phyloP scores from a whole-genome alignment of 306 rosid genomes.

The Bauhinia variegata region DNA sequence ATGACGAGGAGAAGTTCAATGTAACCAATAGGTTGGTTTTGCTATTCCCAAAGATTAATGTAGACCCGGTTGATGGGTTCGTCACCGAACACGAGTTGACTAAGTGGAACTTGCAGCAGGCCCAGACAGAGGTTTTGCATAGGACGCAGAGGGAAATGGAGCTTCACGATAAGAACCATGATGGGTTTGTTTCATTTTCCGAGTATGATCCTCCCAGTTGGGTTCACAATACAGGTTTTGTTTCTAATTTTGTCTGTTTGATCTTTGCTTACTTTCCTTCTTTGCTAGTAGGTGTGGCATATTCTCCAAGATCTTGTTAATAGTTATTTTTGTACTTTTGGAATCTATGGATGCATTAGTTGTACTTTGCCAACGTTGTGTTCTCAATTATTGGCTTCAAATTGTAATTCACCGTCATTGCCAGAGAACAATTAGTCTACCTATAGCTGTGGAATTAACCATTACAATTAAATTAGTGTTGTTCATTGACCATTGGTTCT shows the following conservation, averaged over 20 bases:
- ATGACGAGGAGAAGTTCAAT: conserved; percentile 84
- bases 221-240: conserved; percentile 69
- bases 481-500: neutral
- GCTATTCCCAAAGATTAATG: conserved; percentile 83
- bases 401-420: neutral
- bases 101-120: conserved; percentile 76
- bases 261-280: neutral
- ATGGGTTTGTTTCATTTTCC: conserved; percentile 71
- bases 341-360: neutral
- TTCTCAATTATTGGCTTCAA: neutral
- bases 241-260: neutral
- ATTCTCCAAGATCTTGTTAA: conserved; percentile 6
- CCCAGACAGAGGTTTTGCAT: conserved; percentile 71
- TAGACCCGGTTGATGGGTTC: conserved; percentile 64
- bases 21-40: conserved; percentile 62
- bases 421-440: neutral
- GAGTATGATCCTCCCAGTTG: conserved; percentile 94
- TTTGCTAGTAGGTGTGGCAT: neutral
- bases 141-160: conserved; percentile 85
- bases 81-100: conserved; percentile 70
- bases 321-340: neutral
- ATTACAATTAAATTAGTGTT: neutral
- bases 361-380: neutral
- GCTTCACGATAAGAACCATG: conserved; percentile 79
- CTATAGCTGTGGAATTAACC: neutral